phyloP scores from a whole-genome alignment of 2,329 filamentous ascomycete species.

The Bipolaris cookei region DNA sequence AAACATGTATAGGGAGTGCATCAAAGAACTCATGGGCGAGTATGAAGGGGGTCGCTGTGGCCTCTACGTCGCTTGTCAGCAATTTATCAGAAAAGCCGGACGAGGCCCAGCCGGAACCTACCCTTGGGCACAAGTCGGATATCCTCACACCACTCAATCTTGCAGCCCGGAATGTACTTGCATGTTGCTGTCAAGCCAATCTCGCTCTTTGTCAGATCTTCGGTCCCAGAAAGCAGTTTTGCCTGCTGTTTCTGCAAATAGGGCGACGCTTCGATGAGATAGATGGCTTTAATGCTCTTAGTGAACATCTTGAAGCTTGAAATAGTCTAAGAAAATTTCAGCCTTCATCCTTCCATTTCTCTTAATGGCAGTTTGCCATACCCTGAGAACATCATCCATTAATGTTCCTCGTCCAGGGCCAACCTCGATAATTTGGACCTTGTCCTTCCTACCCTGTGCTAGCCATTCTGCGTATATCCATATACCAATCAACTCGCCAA shows the following conservation, averaged over 20 bases:
- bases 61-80: slow-evolving; percentile 54
- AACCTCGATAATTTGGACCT: slow-evolving; percentile 89
- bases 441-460: slow-evolving; percentile 76
- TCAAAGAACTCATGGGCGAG: slow-evolving; percentile 99
- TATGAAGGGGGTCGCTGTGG: slow-evolving; percentile 83
- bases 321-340: slow-evolving; percentile 67
- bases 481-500: slow-evolving; percentile 90
- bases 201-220: slow-evolving; percentile 71
- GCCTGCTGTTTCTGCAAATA: slow-evolving; percentile 79
- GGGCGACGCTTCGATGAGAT: slow-evolving; percentile 91
- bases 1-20: slow-evolving; percentile 92
- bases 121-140: slow-evolving; percentile 79
- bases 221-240: slow-evolving; percentile 77
- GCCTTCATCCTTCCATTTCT: background rate
- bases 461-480: slow-evolving; percentile 99
- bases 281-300: slow-evolving; percentile 80
- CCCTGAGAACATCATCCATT: slow-evolving; percentile 94
- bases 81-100: background rate
- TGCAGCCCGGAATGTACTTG: slow-evolving; percentile 73
- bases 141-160: slow-evolving; percentile 88
- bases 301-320: slow-evolving; percentile 80
- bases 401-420: slow-evolving; percentile 92
- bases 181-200: slow-evolving; percentile 75
- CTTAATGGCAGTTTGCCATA: slow-evolving; percentile 53
- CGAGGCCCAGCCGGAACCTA: slow-evolving; percentile 48